Base-by-base conservation (phyloP, 768 basidiomycete species). In the Thelephora ganbajun region DNA sequence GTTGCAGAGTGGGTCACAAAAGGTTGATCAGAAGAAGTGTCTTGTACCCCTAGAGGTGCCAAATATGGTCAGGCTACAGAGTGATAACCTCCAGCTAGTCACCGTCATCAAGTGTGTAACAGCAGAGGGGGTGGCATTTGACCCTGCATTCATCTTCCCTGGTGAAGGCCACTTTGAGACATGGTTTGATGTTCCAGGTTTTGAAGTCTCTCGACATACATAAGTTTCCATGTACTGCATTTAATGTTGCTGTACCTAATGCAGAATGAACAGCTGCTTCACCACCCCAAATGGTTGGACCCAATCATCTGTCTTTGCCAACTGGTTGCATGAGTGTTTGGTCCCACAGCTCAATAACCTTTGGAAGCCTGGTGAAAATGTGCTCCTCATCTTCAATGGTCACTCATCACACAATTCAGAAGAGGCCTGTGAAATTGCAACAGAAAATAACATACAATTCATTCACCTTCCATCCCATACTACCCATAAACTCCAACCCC, bases 41-140 rank as follows among this genome's bases (percentile, higher is more conserved):
- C 35, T 43, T 59, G 39, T 46, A 62, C 44, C 46, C 52, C 16
- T 53, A n/a, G 57, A 1, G 50, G 54, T 6, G 46, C 57, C 16
- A 46, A 51, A 2, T 35, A 35, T 1, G 48, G 52, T 6, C 62
- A 64, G 46, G 16, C 47, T 58, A 7, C 46, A 53, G 7, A 61
- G 56, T 51, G 65, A 55, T n/a, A 65, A 66, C 48, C 53, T 66
- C 2, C 68, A 75, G 51, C 61, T 72, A 1, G 64, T 74, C 12
- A 74, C 72, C 0, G 55, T 73, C 20, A 66, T 76, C 35, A 69
- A 74, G 51, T 59, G 61, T 45, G 53, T 70, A 4, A 68, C 64
- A 45, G 66, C 73, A 9, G 66, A 66, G 57, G 69, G 69, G 0
- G 54, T 45, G 3, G 56, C 55, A 7, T 43, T 70, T 4, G 52